Conservation (phyloP, 495 filamentous ascomycete genomes). For the Penicillium egyptiacum region DNA sequence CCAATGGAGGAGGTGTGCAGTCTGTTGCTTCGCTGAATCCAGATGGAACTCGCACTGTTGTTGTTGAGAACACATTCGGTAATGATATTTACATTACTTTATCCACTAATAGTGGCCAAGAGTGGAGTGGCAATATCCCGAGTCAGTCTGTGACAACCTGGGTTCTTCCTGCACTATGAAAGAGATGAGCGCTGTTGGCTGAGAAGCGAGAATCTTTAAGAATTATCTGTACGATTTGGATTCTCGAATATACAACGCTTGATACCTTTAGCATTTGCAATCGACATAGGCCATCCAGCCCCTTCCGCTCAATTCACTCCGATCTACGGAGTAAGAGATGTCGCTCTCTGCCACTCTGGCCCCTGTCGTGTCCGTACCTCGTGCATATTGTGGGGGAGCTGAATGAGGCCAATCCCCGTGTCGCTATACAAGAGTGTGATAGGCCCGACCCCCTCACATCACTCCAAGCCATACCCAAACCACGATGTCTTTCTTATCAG, state of each 20-base stretch:
- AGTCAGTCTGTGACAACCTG: constrained; percentile 53
- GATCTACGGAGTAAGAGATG: background rate
- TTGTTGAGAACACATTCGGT: constrained; percentile 53
- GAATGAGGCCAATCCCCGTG: background rate
- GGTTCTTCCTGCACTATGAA: constrained; percentile 42
- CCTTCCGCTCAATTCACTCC: too few relatives aligned
- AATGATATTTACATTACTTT: constrained; percentile 52
- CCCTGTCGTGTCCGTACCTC: background rate
- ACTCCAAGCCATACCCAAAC: too few relatives aligned
- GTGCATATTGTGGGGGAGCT: background rate
- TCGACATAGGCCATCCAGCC: background rate
- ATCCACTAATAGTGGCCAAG: constrained; percentile 41
- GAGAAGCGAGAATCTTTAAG: background rate
- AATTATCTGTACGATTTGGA: background rate
- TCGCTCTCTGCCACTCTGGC: background rate
- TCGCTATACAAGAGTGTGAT: background rate
- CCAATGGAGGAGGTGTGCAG: constrained; percentile 43
- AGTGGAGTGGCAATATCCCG: constrained; percentile 53
- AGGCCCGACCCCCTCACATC: background rate
- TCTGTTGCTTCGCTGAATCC: constrained; percentile 52
- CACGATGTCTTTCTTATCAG: background rate
- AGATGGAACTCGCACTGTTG: constrained; percentile 51
- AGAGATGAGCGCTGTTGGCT: background rate
- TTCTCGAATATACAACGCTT: background rate
- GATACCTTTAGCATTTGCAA: background rate